Conservation (phyloP, 164 flowering plant species). For the Stephania cephalantha region DNA sequence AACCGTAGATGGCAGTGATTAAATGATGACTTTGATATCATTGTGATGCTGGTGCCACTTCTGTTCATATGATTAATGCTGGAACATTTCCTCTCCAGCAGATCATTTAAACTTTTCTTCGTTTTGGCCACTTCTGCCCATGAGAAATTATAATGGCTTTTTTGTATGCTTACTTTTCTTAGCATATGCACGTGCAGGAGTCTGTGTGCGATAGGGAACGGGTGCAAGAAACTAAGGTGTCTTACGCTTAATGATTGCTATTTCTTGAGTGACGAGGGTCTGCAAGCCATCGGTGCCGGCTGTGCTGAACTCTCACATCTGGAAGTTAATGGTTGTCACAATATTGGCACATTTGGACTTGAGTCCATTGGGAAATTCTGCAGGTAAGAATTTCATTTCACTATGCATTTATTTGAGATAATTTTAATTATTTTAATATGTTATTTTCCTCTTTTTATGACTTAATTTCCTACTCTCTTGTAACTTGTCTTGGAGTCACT, state of each 20-base stretch:
- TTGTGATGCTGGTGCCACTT: neutral
- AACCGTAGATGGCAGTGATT: neutral
- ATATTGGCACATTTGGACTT: constrained; percentile 72
- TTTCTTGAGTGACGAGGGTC: constrained; percentile 70
- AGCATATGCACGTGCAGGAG: constrained; percentile 50
- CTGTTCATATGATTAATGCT: neutral
- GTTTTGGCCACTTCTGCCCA: neutral
- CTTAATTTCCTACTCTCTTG: constrained; percentile 3
- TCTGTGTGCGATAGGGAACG: constrained; percentile 61
- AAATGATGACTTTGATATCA: neutral
- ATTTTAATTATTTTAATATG: neutral
- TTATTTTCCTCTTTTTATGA: neutral
- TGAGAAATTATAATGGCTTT: neutral
- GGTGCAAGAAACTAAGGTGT: constrained; percentile 73
- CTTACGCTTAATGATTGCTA: constrained; percentile 78
- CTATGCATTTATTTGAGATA: neutral
- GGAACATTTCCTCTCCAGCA: neutral
- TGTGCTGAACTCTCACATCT: constrained; percentile 77
- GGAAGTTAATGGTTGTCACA: constrained; percentile 91
- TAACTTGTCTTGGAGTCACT: neutral
- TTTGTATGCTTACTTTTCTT: neutral
- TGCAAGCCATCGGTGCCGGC: constrained; percentile 74
- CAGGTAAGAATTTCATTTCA: constrained; percentile 35
- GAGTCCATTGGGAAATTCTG: constrained; percentile 79
- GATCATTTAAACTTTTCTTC: neutral